Conservation (phyloP, 2,329 filamentous ascomycete genomes). For the Fusarium vanettenii region DNA sequence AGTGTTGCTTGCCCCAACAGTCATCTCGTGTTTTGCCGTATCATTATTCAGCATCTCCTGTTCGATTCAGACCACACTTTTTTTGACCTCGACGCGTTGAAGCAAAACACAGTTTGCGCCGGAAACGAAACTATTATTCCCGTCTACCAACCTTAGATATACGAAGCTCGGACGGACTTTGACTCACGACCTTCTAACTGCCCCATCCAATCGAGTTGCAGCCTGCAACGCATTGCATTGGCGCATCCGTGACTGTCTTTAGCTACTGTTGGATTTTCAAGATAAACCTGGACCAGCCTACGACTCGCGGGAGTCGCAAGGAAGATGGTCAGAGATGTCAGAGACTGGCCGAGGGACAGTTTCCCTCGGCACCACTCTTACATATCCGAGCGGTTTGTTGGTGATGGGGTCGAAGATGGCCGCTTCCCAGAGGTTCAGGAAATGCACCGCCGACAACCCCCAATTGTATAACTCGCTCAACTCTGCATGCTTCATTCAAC, state of each 20-base stretch:
- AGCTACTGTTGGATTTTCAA: background rate
- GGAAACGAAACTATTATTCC: background rate
- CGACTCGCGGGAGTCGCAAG: background rate
- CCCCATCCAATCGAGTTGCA: background rate
- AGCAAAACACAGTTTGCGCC: background rate
- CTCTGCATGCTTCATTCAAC: background rate
- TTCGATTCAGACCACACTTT: background rate
- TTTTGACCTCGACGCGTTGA: background rate
- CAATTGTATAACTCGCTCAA: constrained; percentile 49
- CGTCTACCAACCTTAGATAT: background rate
- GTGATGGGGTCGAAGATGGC: constrained; percentile 46
- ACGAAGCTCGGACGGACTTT: background rate
- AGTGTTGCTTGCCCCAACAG: constrained; percentile 9
- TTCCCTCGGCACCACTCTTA: constrained; percentile 52
- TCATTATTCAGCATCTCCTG: background rate
- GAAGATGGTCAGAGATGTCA: constrained; percentile 59
- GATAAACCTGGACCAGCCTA: background rate
- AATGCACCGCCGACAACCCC: constrained; percentile 50
- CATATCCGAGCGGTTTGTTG: constrained; percentile 44
- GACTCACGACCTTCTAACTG: background rate
- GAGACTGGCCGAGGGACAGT: constrained; percentile 53
- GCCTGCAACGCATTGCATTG: background rate
- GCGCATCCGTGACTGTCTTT: constrained; percentile 4
- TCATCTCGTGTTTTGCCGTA: background rate
- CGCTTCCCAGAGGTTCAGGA: constrained; percentile 52